Conservation (phyloP, 2,329 filamentous ascomycete species). For the Pyrenophora seminiperda region DNA sequence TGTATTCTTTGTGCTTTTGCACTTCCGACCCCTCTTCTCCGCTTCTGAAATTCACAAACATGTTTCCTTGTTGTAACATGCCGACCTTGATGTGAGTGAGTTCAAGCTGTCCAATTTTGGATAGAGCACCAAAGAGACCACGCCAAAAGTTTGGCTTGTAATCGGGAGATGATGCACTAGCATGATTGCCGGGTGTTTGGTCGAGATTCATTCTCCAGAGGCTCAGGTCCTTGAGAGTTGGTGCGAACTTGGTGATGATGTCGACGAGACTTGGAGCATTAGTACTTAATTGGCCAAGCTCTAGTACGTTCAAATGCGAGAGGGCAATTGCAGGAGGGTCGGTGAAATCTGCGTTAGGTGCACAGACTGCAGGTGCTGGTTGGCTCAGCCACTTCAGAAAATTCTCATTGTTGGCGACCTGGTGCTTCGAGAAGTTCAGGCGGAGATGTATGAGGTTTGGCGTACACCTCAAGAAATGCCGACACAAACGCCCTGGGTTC, state of each 20-base stretch:
- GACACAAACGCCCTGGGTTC: slow-evolving; percentile 26
- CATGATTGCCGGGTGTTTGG: neutral
- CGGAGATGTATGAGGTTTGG: slow-evolving; percentile 59
- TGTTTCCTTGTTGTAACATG: slow-evolving; percentile 20
- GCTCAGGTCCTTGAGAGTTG: slow-evolving; percentile 53
- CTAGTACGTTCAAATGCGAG: slow-evolving; percentile 23
- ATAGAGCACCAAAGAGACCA: slow-evolving; percentile 22
- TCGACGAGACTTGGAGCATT: slow-evolving; percentile 13
- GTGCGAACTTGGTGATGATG: slow-evolving; percentile 49
- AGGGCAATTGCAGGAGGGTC: slow-evolving; percentile 20
- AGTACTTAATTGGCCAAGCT: slow-evolving; percentile 30
- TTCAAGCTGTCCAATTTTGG: slow-evolving; percentile 14
- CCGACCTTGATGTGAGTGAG: slow-evolving; percentile 25
- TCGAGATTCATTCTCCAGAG: slow-evolving; percentile 53
- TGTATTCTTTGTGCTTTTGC: slow-evolving; percentile 15
- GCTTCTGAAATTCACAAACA: slow-evolving; percentile 19
- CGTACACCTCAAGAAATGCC: slow-evolving; percentile 49
- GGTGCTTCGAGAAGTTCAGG: slow-evolving; percentile 54
- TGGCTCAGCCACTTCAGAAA: slow-evolving; percentile 49
- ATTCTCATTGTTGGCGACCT: slow-evolving; percentile 22
- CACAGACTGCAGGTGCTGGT: neutral
- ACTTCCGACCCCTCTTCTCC: neutral
- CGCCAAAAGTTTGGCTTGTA: slow-evolving; percentile 28
- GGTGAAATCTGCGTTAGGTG: neutral
- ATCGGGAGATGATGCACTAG: slow-evolving; percentile 2